phyloP scores from a whole-genome alignment of 805 yeast species.

The Pichia phayaonensis region DNA sequence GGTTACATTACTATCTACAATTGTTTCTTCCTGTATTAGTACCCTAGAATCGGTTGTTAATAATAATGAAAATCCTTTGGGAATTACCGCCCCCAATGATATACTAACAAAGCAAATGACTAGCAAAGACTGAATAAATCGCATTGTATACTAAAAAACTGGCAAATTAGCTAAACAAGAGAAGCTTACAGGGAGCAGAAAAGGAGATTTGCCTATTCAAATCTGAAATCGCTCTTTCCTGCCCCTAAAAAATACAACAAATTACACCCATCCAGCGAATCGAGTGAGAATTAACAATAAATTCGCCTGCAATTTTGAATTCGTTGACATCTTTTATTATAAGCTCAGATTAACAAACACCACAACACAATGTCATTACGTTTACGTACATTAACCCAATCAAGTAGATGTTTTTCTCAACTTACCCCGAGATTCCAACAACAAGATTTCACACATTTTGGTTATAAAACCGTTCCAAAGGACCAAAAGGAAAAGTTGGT shows the following conservation, averaged over 20 bases:
- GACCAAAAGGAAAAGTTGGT: constrained; percentile 78
- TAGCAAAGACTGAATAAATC: not conserved
- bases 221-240: no score
- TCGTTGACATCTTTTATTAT: not conserved
- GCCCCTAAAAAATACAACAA: no score
- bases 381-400: not conserved
- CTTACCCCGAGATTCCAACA: constrained; percentile 5
- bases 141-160: not conserved
- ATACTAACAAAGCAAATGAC: not conserved
- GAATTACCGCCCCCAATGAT: constrained; percentile 1
- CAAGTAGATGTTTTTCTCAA: constrained; percentile 12
- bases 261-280: not conserved
- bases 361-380: not conserved
- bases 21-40: not conserved
- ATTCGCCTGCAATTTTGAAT: not conserved
- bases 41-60: not conserved
- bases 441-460: constrained; percentile 67
- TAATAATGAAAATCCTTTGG: not conserved
- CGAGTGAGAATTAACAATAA: not conserved
- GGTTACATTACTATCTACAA: not conserved
- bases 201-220: not conserved
- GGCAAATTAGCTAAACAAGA: not conserved
- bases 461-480: constrained; percentile 73
- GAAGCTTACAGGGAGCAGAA: not conserved
- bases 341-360: not conserved